phyloP scores from a whole-genome alignment of 257 asterid species.

The Linaria vulgaris region DNA sequence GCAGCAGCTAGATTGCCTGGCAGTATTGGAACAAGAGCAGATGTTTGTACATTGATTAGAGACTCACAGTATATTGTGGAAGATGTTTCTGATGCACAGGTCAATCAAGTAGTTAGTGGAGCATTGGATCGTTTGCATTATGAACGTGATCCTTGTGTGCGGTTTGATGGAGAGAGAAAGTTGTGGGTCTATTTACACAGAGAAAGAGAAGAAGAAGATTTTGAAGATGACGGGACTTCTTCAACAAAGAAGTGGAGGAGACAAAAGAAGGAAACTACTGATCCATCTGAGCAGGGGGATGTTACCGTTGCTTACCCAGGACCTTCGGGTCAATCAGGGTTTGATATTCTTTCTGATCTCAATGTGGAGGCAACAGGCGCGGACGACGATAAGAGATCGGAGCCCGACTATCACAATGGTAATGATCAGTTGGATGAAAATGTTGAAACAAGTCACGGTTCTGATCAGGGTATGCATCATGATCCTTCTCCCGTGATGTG shows the following conservation, averaged over 20 bases:
- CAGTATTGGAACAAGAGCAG: slow-evolving; percentile 96
- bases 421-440: slow-evolving; percentile 51
- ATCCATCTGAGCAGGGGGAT: slow-evolving; percentile 67
- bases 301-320: slow-evolving; percentile 62
- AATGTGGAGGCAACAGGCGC: slow-evolving; percentile 51
- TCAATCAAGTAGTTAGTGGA: slow-evolving; percentile 95
- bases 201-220: slow-evolving; percentile 97
- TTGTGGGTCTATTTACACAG: slow-evolving; percentile 92
- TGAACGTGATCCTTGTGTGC: slow-evolving; percentile 98
- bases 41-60: slow-evolving; percentile 89
- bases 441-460: slow-evolving; percentile 43
- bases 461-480: slow-evolving; percentile 41
- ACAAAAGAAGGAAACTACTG: slow-evolving; percentile 81
- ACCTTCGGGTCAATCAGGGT: slow-evolving; percentile 49
- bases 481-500: slow-evolving; percentile 37
- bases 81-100: slow-evolving; percentile 92
- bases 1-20: slow-evolving; percentile 99
- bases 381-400: slow-evolving; percentile 66
- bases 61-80: slow-evolving; percentile 95
- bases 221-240: slow-evolving; percentile 98
- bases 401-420: slow-evolving; percentile 44
- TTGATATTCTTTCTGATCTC: slow-evolving; percentile 68
- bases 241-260: slow-evolving; percentile 98
- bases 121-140: slow-evolving; percentile 96
- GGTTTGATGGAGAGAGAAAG: slow-evolving; percentile 92